Evolutionary conservation across 805 yeast genomes (phyloP).

Genomic region (Metschnikowia hibisci): DNA sequence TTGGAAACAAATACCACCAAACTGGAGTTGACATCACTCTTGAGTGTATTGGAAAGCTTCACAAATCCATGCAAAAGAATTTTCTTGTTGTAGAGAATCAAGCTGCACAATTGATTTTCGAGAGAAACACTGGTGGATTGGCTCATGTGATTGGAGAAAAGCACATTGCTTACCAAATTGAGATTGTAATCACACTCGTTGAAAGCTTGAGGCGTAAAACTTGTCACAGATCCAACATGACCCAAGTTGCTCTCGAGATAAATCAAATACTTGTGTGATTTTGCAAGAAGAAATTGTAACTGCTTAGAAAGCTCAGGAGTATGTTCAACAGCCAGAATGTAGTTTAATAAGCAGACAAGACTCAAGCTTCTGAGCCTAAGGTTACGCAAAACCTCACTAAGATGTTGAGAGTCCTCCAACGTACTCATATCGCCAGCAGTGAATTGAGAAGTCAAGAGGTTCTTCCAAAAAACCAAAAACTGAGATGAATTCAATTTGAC

Average conservation of each 20-base stretch:
- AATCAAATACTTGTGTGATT: conserved; percentile 38
- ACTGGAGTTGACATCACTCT: conserved; percentile 40
- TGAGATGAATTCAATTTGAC: conserved; percentile 43
- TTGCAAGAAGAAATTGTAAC: conserved; percentile 37
- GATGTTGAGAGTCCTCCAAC: conserved; percentile 16
- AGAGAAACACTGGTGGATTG: conserved; percentile 17
- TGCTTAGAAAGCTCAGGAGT: conserved; percentile 41
- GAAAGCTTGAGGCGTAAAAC: conserved; percentile 25
- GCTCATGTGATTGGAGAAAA: conserved; percentile 24
- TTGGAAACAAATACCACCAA: conserved; percentile 38
- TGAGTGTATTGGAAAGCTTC: conserved; percentile 29
- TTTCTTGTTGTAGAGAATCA: conserved; percentile 36
- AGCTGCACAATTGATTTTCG: conserved; percentile 28
- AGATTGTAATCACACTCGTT: conserved; percentile 31
- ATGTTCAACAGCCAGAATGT: conserved; percentile 33
- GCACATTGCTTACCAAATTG: conserved; percentile 26
- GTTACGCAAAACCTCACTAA: conserved; percentile 29
- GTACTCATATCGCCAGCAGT: conserved; percentile 21
- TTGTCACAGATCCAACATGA: conserved; percentile 30
- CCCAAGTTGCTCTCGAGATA: conserved; percentile 37
- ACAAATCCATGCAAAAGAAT: conserved; percentile 34
- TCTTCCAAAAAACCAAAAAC: conserved; percentile 42
- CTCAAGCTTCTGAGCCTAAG: conserved; percentile 36
- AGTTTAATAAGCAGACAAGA: conserved; percentile 38
- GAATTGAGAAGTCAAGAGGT: conserved; percentile 40